Evolutionary conservation across 2,329 filamentous ascomycete genomes (phyloP).

Genomic region (Zalaria sp.): DNA sequence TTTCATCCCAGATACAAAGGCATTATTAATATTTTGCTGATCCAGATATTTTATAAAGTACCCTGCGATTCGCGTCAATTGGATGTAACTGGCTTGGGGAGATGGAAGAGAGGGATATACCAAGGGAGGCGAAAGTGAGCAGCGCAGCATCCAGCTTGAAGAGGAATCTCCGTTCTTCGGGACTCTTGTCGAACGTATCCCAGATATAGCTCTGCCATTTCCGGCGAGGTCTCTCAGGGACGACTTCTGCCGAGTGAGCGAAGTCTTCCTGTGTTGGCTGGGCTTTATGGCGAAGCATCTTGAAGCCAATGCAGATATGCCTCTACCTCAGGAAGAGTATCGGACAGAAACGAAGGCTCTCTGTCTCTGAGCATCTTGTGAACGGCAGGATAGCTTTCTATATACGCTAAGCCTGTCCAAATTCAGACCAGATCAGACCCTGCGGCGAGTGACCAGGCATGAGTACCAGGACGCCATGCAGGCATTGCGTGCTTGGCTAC

Average conservation of each 20-base stretch:
- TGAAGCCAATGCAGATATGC: no score
- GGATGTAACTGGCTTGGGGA: background rate
- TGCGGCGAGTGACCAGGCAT: no score
- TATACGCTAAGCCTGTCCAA: no score
- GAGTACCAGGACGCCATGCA: no score
- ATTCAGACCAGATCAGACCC: no score
- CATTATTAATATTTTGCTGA: constrained; percentile 25
- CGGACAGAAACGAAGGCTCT: no score
- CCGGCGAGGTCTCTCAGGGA: constrained; percentile 9
- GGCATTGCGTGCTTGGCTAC: no score
- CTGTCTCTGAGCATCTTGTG: no score
- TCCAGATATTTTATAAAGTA: constrained; percentile 39
- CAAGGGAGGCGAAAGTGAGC: constrained; percentile 31
- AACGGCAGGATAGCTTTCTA: no score
- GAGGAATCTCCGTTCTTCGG: constrained; percentile 32
- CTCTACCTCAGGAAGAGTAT: no score
- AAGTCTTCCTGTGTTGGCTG: background rate
- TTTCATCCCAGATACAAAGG: constrained; percentile 24
- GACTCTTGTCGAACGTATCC: constrained; percentile 39
- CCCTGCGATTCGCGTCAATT: constrained; percentile 15
- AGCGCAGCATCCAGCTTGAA: constrained; percentile 36
- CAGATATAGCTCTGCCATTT: constrained; percentile 38
- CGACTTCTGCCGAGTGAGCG: background rate
- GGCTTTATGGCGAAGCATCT: background rate
- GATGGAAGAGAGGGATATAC: constrained; percentile 10